Evolutionary conservation across 352 stramenopile species (phyloP).

Genomic region (Phytopythium kandeliae): DNA sequence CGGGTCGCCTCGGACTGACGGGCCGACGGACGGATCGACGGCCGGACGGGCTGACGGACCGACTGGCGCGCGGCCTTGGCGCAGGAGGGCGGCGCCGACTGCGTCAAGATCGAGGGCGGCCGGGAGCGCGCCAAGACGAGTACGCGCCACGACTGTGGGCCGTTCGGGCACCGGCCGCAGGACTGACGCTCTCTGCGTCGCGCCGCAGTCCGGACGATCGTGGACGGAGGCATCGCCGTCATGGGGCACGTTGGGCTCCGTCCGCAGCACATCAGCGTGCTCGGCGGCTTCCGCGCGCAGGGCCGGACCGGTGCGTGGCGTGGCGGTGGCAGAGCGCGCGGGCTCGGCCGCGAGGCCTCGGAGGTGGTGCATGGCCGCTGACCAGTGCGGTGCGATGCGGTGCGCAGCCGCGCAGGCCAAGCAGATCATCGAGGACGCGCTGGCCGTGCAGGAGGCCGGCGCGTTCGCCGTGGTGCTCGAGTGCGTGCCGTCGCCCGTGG

Average conservation of each 20-base stretch:
- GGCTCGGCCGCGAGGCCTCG: too few species aligned
- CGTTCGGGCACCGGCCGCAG: background rate
- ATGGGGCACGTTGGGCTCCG: slow-evolving; percentile 98
- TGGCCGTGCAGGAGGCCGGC: slow-evolving; percentile 93
- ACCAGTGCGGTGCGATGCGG: background rate
- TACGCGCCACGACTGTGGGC: slow-evolving; percentile 11
- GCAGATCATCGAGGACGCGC: slow-evolving; percentile 94
- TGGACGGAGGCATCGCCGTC: slow-evolving; percentile 91
- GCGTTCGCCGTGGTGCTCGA: slow-evolving; percentile 93
- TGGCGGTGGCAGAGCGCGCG: too few species aligned
- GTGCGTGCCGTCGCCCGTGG: slow-evolving; percentile 86
- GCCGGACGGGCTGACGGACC: too few species aligned
- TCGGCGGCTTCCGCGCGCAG: slow-evolving; percentile 96
- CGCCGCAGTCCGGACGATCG: slow-evolving; percentile 54
- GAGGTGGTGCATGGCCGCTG: background rate
- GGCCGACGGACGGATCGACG: too few species aligned
- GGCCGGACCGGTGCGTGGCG: slow-evolving; percentile 86
- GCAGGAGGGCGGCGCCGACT: slow-evolving; percentile 95
- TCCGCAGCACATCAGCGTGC: slow-evolving; percentile 93
- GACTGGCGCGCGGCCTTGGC: background rate
- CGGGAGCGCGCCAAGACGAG: slow-evolving; percentile 67
- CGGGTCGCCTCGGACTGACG: background rate
- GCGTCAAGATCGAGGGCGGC: slow-evolving; percentile 98
- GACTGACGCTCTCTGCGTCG: slow-evolving; percentile 15
- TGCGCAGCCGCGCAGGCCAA: slow-evolving; percentile 68